A percentile compares a stretch with the other conserved stretches of the same genome.
These are phyloP conservation scores for Leavenworthia alabamica DNA, from an alignment of 345 rosid genomes.

Conservation along the genomic window DNA sequence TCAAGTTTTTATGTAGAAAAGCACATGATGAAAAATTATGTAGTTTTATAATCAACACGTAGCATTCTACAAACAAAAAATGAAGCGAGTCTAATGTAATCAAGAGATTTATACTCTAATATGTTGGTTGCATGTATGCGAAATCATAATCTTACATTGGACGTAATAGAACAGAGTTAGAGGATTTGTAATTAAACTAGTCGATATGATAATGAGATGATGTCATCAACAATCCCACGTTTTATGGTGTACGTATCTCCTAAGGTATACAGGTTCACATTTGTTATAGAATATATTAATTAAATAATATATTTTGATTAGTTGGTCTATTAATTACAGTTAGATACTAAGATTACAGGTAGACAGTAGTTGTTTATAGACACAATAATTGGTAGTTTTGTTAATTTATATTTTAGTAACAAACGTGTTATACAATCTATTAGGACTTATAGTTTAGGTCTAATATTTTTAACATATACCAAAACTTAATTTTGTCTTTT, in stretches of 20 bases:
- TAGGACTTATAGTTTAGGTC: neutral
- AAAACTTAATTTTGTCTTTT: neutral
- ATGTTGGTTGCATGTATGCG: neutral
- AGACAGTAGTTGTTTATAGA: neutral
- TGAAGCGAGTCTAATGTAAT: neutral
- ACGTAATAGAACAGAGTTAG: neutral
- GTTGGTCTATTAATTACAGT: neutral
- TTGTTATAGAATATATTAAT: slow-evolving; percentile 1
- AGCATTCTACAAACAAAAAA: neutral
- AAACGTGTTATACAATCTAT: neutral
- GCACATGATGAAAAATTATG: neutral
- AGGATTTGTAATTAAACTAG: neutral
- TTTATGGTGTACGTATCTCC: neutral
- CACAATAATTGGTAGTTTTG: too few species aligned
- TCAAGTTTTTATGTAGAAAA: neutral
- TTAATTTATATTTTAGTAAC: too few species aligned
- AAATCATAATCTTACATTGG: neutral
- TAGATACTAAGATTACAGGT: slow-evolving; percentile 7
- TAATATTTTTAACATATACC: neutral
- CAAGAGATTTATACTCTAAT: neutral
- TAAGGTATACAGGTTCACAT: neutral
- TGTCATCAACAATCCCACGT: neutral
- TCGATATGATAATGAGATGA: neutral
- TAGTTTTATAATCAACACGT: neutral
- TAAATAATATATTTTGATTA: neutral